Conservation (phyloP, 2,329 filamentous ascomycete species). For the Fonsecaea nubica region DNA sequence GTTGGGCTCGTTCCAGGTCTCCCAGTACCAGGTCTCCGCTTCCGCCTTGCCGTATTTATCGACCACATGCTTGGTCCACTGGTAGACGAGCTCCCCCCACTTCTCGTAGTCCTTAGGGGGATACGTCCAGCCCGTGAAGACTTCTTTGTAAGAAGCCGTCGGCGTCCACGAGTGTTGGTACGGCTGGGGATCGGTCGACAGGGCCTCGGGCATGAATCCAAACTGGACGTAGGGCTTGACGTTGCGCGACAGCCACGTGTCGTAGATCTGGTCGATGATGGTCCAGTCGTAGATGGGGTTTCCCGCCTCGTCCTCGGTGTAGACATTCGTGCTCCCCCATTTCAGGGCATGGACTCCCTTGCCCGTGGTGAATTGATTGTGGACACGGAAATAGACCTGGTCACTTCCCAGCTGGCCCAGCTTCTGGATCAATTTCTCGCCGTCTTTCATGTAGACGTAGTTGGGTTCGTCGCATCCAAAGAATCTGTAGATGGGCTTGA, state of each 20-base stretch:
- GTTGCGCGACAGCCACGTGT: constrained; percentile 1
- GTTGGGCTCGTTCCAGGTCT: constrained; percentile 16
- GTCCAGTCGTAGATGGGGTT: constrained; percentile 14
- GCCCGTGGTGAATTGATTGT: constrained; percentile 10
- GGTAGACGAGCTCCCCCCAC: constrained; percentile 8
- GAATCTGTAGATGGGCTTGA: constrained; percentile 10
- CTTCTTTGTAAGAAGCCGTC: constrained; percentile 1
- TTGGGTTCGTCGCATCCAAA: constrained; percentile 12
- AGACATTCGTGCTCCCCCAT: constrained; percentile 17
- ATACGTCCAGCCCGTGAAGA: constrained; percentile 17
- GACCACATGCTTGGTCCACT: constrained; percentile 14
- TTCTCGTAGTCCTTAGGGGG: constrained; percentile 14
- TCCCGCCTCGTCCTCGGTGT: constrained; percentile 6
- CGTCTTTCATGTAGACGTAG: constrained; percentile 17
- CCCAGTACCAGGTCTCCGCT: constrained; percentile 11
- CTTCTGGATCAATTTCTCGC: constrained; percentile 3
- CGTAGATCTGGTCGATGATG: constrained; percentile 15
- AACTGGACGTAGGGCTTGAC: constrained; percentile 16
- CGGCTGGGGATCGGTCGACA: constrained; percentile 8
- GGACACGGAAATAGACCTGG: constrained; percentile 5
- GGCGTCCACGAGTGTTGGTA: constrained; percentile 13
- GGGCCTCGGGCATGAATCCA: constrained; percentile 10
- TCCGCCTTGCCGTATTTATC: constrained; percentile 7
- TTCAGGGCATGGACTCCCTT: constrained; percentile 11
- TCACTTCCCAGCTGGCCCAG: constrained; percentile 1